phyloP scores from a whole-genome alignment of 345 rosid genomes.

The Psidium friedrichsthalianum region DNA sequence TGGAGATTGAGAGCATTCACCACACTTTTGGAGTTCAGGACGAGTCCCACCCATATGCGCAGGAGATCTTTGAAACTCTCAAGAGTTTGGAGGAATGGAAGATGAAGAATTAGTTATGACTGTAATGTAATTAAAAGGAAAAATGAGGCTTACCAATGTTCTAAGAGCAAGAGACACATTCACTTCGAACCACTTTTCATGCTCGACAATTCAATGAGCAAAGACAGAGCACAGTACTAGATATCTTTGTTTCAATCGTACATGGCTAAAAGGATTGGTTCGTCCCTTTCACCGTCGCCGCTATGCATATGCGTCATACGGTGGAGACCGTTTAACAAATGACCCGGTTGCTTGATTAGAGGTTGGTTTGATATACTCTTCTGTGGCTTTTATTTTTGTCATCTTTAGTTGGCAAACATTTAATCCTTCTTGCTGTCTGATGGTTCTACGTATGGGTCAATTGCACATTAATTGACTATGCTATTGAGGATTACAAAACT shows the following conservation, averaged over 20 bases:
- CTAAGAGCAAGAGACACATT: not conserved
- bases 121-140: not conserved
- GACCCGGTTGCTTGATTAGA: not conserved
- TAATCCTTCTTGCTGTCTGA: not conserved
- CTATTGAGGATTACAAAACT: not conserved
- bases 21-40: conserved; percentile 1
- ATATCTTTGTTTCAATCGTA: not conserved
- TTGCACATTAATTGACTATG: not conserved
- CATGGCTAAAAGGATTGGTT: not conserved
- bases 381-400: not conserved
- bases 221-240: not conserved
- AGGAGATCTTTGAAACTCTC: conserved; percentile 1
- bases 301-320: not conserved
- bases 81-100: not conserved
- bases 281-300: not conserved
- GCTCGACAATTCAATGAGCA: not conserved
- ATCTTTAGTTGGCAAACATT: not conserved
- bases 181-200: not conserved
- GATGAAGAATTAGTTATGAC: not conserved
- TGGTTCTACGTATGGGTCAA: not conserved
- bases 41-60: not conserved
- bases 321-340: not conserved
- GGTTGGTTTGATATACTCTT: not conserved
- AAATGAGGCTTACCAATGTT: not conserved
- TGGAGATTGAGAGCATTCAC: not conserved